Percentiles rank a stretch among this genome's conserved stretches.
phyloP scores from a whole-genome alignment of 495 filamentous ascomycete species.

The Hypoxylon intermedium region DNA sequence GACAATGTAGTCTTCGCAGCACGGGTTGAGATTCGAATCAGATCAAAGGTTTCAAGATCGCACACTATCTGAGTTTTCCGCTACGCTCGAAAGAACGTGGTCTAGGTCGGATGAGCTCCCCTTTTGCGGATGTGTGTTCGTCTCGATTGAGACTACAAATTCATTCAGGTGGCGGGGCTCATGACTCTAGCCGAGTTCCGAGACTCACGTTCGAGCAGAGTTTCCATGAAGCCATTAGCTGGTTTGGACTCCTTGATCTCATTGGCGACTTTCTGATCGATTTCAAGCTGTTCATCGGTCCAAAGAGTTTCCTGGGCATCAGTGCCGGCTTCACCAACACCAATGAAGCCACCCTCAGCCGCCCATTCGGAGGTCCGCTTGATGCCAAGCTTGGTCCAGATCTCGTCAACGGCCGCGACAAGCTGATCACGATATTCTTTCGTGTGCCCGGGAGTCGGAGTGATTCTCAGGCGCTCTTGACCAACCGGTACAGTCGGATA shows the following conservation, averaged over 20 bases:
- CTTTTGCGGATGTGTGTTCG: conserved; percentile 22
- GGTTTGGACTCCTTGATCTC: conserved; percentile 57
- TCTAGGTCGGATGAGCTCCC: conserved; percentile 45
- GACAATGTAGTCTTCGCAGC: conserved; percentile 9
- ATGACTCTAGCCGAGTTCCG: conserved; percentile 26
- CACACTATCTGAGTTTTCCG: conserved; percentile 26
- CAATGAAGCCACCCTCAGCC: conserved; percentile 89
- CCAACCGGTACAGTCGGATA: conserved; percentile 97
- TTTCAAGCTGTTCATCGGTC: conserved; percentile 84
- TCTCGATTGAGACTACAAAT: conserved; percentile 14
- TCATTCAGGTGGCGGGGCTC: conserved; percentile 33
- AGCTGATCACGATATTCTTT: conserved; percentile 83
- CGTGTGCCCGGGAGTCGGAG: conserved; percentile 90
- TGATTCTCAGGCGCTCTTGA: conserved; percentile 93
- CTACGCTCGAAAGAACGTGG: conserved; percentile 45
- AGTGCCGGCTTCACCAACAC: conserved; percentile 76
- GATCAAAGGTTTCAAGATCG: conserved; percentile 24
- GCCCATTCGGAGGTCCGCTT: conserved; percentile 92
- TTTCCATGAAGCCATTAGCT: conserved; percentile 45
- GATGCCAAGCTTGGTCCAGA: conserved; percentile 87
- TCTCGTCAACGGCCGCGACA: conserved; percentile 80
- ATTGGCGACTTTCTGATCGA: conserved; percentile 58
- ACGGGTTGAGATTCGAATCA: conserved; percentile 25
- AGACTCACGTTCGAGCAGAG: conserved; percentile 48
- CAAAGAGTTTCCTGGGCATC: conserved; percentile 70